Percentiles rank a stretch among this genome's conserved stretches.
phyloP scores from a whole-genome alignment of 345 rosid species.

The Citrus inodora region DNA sequence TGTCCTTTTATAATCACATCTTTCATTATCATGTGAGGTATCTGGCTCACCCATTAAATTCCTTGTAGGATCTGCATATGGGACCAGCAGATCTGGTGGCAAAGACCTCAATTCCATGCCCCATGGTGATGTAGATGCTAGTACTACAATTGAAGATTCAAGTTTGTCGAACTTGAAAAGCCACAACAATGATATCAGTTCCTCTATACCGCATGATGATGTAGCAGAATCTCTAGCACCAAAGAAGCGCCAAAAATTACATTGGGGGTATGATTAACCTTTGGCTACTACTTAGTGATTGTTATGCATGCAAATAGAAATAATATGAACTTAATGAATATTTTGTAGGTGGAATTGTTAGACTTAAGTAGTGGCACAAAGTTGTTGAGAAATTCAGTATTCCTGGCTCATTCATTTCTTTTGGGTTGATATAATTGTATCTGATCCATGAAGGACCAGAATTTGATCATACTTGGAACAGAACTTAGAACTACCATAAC shows the following conservation, averaged over 20 bases:
- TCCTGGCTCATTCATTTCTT: neutral
- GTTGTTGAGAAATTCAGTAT: neutral
- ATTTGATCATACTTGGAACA: neutral
- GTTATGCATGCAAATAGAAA: neutral
- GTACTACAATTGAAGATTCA: conserved; percentile 16
- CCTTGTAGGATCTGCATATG: conserved; percentile 17
- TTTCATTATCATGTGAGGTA: neutral
- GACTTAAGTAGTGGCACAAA: neutral
- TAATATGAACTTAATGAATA: neutral
- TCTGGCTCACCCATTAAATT: conserved; percentile 5
- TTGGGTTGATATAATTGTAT: neutral
- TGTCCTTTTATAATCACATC: neutral
- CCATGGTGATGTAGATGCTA: conserved; percentile 17
- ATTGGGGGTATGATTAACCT: conserved; percentile 56
- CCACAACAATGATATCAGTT: conserved; percentile 7
- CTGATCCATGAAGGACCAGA: neutral
- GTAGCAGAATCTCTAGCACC: conserved; percentile 13
- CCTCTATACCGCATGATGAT: conserved; percentile 18
- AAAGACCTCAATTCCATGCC: conserved; percentile 13
- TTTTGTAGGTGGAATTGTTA: neutral
- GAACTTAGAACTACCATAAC: neutral
- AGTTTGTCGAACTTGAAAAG: conserved; percentile 12
- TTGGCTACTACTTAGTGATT: neutral
- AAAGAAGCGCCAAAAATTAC: conserved; percentile 53
- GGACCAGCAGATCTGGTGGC: conserved; percentile 8